A percentile compares a stretch with the other conserved stretches of the same genome.
Evolutionary conservation across 2,329 filamentous ascomycete genomes (phyloP).

Genomic region (Hymenoscyphus fructigenus): DNA sequence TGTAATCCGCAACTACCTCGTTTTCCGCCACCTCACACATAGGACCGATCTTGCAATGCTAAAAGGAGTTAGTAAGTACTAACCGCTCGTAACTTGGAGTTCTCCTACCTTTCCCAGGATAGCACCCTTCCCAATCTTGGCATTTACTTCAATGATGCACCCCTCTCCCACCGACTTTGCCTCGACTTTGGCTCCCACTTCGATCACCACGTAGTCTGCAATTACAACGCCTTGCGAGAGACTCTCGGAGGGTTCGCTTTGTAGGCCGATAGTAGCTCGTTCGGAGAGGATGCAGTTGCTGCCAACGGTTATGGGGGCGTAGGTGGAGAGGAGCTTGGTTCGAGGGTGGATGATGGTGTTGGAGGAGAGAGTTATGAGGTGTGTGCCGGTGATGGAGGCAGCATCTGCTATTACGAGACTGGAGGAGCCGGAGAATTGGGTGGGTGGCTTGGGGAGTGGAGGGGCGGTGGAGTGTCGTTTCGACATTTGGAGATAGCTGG

Average conservation of each 20-base stretch:
- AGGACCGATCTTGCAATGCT: conserved; percentile 71
- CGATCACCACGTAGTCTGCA: conserved; percentile 61
- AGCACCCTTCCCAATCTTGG: conserved; percentile 58
- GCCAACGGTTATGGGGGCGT: conserved; percentile 77
- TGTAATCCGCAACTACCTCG: conserved; percentile 62
- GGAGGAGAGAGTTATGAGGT: conserved; percentile 75
- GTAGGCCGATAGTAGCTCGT: conserved; percentile 53
- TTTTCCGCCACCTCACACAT: conserved; percentile 58
- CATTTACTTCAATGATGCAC: conserved; percentile 61
- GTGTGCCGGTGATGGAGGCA: conserved; percentile 64
- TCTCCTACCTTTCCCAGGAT: conserved; percentile 59
- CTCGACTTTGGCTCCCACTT: conserved; percentile 60
- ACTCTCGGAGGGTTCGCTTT: conserved; percentile 35
- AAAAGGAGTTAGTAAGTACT: conserved; percentile 27
- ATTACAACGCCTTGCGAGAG: conserved; percentile 45
- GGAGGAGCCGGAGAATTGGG: conserved; percentile 53
- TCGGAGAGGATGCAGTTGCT: conserved; percentile 82
- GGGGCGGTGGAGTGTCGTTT: conserved; percentile 49
- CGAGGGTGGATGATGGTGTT: conserved; percentile 86
- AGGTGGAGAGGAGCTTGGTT: conserved; percentile 72
- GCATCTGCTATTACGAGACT: conserved; percentile 62
- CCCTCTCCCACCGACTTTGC: conserved; percentile 49
- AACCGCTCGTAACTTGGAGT: neutral
- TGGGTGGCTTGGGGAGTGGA: conserved; percentile 56
- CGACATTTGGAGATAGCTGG: conserved; percentile 29